Conservation (phyloP, 2,329 filamentous ascomycete species). For the Claviceps arundinis region DNA sequence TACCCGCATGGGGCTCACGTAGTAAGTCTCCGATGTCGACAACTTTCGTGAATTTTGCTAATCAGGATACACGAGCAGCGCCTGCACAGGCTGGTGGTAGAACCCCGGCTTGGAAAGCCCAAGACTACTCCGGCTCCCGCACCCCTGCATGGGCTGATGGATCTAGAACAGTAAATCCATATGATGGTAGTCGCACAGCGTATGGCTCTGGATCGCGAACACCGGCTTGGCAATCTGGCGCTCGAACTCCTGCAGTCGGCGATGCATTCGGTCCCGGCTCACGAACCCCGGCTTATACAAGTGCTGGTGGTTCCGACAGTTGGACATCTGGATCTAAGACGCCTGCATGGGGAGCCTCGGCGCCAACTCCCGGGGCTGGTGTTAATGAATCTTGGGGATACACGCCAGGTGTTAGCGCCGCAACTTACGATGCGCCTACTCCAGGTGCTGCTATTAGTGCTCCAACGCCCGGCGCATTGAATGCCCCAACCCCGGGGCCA, state of each 20-base stretch:
- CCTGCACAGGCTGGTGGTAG: conserved; percentile 38
- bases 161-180: conserved; percentile 54
- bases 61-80: conserved; percentile 23
- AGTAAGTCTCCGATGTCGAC: conserved; percentile 36
- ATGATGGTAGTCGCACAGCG: conserved; percentile 61
- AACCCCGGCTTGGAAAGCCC: conserved; percentile 49
- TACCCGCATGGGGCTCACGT: conserved; percentile 63
- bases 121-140: conserved; percentile 41
- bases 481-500: conserved; percentile 60
- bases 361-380: conserved; percentile 44
- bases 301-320: conserved; percentile 33
- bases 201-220: conserved; percentile 64
- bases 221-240: conserved; percentile 66
- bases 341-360: conserved; percentile 53
- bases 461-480: conserved; percentile 47
- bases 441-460: conserved; percentile 46
- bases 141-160: conserved; percentile 62
- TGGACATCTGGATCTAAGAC: conserved; percentile 64
- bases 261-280: conserved; percentile 53
- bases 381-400: conserved; percentile 48
- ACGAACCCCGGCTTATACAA: conserved; percentile 51
- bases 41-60: neutral
- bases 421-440: conserved; percentile 56
- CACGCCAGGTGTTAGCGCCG: conserved; percentile 34
- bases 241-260: conserved; percentile 51